Evolutionary conservation across 495 filamentous ascomycete genomes (phyloP).

Genomic region (Apiosordaria backusii): DNA sequence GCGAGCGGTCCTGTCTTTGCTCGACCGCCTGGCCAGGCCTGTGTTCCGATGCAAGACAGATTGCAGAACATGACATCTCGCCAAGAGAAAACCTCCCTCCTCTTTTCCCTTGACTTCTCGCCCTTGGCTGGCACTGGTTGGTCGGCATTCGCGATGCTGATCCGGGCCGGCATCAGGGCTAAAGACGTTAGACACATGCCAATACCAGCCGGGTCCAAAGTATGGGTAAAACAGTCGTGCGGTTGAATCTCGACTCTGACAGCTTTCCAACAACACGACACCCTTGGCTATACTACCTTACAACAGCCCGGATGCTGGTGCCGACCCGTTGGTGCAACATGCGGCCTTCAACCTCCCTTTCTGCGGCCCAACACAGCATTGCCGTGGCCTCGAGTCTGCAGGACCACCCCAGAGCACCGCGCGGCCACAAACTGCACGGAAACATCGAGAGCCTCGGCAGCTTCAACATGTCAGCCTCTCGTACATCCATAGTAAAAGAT

Average conservation of each 20-base stretch:
- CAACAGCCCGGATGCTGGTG: constrained; percentile 15
- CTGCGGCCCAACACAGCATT: constrained; percentile 8
- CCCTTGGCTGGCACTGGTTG: not conserved
- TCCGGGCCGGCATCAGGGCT: constrained; percentile 20
- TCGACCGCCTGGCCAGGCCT: not conserved
- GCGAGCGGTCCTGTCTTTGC: constrained; percentile 20
- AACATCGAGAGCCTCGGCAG: constrained; percentile 14
- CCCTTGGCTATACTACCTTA: not conserved
- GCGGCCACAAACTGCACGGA: constrained; percentile 11
- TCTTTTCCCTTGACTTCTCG: not conserved
- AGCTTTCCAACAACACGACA: too few species aligned
- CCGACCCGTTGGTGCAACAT: constrained; percentile 19
- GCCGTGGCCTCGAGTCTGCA: not conserved
- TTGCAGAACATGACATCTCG: constrained; percentile 7
- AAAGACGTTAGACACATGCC: constrained; percentile 10
- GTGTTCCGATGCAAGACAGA: constrained; percentile 10
- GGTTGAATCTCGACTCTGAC: constrained; percentile 10
- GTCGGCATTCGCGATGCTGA: constrained; percentile 19
- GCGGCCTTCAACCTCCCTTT: constrained; percentile 1
- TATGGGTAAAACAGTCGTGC: constrained; percentile 28
- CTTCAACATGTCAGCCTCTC: constrained; percentile 1
- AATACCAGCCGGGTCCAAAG: not conserved
- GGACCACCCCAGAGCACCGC: not conserved
- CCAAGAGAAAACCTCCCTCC: not conserved
- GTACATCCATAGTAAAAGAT: not conserved